Evolutionary conservation across 2,329 filamentous ascomycete genomes (phyloP), one percentile per base, ranked within the genome.

Genomic region (Teratosphaeria destructans): DNA sequence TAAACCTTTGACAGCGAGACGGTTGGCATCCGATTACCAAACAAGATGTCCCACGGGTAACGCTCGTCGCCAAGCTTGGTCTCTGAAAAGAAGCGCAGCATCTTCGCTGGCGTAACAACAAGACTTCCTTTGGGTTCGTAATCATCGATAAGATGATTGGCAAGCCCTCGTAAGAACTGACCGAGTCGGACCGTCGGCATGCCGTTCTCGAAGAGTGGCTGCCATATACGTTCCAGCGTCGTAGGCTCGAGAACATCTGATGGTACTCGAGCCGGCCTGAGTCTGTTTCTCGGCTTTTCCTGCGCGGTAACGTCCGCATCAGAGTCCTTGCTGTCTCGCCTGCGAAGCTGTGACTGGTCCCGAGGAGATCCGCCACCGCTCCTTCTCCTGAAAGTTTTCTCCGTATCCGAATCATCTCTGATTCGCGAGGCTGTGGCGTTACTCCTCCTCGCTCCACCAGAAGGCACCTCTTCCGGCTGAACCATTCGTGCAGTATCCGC

Each of bases 91-190:
- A 92, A 89, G 55, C 81, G 79, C 14, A 83, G 79, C 77, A 96
- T 82, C 74, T 94, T 94, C 5, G 83, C 76, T 0, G 90, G 90
- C 0, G 87, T 83, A 39, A 95, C 80, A 52, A 94, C 88, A 16
- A 93, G 76, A 37, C 82, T 86, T 56, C 81, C 81, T 63, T 81
- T 82, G 0, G 88, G 87, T 54, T 84, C 77, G 68, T 86, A 87
- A 64, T 89, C 82, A 59, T 88, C 83, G 64, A 89, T 85, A 67
- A 95, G 76, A 70, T 90, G 86, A 58, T 84, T 79, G 12, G 89
- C 89, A 59, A 95, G 77, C 0, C 89, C 89, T 59, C 85, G 79
- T 55, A 95, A 75, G 47, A 94, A 85, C 64, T 91, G 83, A 0
- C 82, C 82, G 16, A 93, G 78, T 57, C 89, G 80, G 55, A 79